Evolutionary conservation across 179 eudicot genomes (phyloP).

Genomic region (Silene coronaria): DNA sequence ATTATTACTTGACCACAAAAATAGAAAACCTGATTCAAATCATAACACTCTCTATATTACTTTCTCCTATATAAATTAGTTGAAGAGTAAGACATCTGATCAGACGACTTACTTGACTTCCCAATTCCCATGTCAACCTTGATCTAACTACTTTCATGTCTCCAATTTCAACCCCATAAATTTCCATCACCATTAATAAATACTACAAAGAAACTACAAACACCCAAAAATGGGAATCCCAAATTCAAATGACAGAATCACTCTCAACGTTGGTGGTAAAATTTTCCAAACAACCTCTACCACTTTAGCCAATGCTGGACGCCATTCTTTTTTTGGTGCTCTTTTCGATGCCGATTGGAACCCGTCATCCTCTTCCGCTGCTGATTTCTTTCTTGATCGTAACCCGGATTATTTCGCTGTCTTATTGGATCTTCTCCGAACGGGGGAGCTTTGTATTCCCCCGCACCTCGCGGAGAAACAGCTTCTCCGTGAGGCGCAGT

Average conservation of each 20-base stretch:
- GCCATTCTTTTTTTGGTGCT: constrained; percentile 67
- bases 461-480: constrained; percentile 48
- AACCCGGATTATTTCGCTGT: constrained; percentile 73
- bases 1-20: too few relatives aligned
- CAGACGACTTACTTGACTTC: too few relatives aligned
- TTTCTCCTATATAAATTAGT: too few relatives aligned
- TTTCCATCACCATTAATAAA: too few relatives aligned
- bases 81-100: too few relatives aligned
- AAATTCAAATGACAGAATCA: constrained; percentile 35
- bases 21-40: too few relatives aligned
- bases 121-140: too few relatives aligned
- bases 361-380: not conserved
- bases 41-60: too few relatives aligned
- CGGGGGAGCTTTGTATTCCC: constrained; percentile 59
- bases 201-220: not conserved
- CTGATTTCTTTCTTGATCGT: constrained; percentile 63
- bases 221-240: not conserved
- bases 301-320: constrained; percentile 77
- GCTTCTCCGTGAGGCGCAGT: constrained; percentile 64
- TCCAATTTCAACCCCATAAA: too few relatives aligned
- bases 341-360: constrained; percentile 74
- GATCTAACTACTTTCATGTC: too few relatives aligned
- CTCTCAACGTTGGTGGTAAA: constrained; percentile 76
- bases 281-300: constrained; percentile 73
- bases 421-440: constrained; percentile 75